Evolutionary conservation across 2,329 filamentous ascomycete genomes (phyloP).

Genomic region (Plenodomus tracheiphilus): DNA sequence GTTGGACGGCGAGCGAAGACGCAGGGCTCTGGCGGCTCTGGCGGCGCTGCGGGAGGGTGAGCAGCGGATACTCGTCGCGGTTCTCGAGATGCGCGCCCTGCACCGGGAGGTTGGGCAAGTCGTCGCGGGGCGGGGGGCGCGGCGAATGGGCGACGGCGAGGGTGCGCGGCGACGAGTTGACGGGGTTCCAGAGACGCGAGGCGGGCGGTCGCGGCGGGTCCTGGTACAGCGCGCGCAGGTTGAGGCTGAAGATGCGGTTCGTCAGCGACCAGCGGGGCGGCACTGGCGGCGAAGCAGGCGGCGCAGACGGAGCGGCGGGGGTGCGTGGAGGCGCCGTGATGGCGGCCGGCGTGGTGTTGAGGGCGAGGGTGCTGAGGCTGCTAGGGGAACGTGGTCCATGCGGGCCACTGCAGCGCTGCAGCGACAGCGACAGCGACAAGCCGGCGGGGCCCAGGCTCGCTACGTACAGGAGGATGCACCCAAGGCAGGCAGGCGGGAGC

Average conservation of each 20-base stretch:
- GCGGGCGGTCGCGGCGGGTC: slow-evolving; percentile 45
- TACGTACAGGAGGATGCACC: neutral
- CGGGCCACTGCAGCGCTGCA: slow-evolving; percentile 13
- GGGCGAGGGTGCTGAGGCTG: slow-evolving; percentile 11
- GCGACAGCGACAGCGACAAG: slow-evolving; percentile 8
- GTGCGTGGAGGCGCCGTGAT: slow-evolving; percentile 33
- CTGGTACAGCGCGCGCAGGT: slow-evolving; percentile 31
- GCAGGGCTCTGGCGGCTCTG: slow-evolving; percentile 54
- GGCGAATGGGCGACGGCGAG: slow-evolving; percentile 39
- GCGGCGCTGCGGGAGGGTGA: slow-evolving; percentile 61
- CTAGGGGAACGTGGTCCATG: slow-evolving; percentile 8
- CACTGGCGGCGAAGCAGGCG: slow-evolving; percentile 27
- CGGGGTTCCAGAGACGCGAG: slow-evolving; percentile 63
- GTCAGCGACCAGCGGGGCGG: slow-evolving; percentile 47
- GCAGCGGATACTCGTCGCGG: slow-evolving; percentile 58
- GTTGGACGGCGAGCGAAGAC: slow-evolving; percentile 43
- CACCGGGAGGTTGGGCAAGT: slow-evolving; percentile 50
- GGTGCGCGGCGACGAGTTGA: slow-evolving; percentile 61
- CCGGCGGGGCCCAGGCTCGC: neutral
- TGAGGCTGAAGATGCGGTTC: slow-evolving; percentile 47
- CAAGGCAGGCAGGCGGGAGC: neutral
- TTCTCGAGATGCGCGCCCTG: slow-evolving; percentile 40
- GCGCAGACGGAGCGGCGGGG: slow-evolving; percentile 30
- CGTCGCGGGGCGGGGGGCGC: slow-evolving; percentile 50
- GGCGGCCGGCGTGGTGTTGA: slow-evolving; percentile 12